A percentile compares a stretch with the other conserved stretches of the same genome.
phyloP scores from a whole-genome alignment of 305 asterid genomes.

The Fraxinus platypoda region DNA sequence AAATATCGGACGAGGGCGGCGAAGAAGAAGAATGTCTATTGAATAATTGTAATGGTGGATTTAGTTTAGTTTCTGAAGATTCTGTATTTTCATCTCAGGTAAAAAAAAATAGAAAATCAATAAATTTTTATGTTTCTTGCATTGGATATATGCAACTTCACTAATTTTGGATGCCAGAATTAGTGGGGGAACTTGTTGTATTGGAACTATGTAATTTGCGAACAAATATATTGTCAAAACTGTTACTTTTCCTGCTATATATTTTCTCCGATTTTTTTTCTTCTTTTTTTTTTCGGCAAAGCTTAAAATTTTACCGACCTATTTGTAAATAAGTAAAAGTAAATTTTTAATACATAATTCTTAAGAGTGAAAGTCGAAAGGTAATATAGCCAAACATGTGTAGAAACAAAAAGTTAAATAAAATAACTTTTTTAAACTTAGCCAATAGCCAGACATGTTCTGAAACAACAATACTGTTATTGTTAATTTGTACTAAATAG shows the following conservation, averaged over 20 bases:
- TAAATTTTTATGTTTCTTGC: neutral
- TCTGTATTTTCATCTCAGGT: slow-evolving; percentile 48
- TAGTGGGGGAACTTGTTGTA: neutral
- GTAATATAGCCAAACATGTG: neutral
- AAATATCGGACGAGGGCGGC: slow-evolving; percentile 40
- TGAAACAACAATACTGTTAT: neutral
- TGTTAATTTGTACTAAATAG: neutral
- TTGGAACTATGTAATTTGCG: neutral
- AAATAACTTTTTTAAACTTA: neutral
- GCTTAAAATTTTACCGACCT: no score
- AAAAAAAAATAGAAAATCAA: neutral
- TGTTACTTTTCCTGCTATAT: neutral
- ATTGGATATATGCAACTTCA: neutral
- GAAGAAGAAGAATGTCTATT: slow-evolving; percentile 35
- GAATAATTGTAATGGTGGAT: slow-evolving; percentile 30
- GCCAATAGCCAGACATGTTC: neutral
- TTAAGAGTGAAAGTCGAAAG: no score
- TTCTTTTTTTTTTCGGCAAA: neutral
- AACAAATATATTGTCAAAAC: neutral
- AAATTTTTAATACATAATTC: no score
- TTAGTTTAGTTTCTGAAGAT: slow-evolving; percentile 40
- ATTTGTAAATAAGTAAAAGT: neutral
- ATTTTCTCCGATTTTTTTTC: neutral
- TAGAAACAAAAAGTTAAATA: neutral
- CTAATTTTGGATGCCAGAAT: neutral